phyloP scores from a whole-genome alignment of 768 basidiomycete genomes.

The Hemileccinum rubropunctum region DNA sequence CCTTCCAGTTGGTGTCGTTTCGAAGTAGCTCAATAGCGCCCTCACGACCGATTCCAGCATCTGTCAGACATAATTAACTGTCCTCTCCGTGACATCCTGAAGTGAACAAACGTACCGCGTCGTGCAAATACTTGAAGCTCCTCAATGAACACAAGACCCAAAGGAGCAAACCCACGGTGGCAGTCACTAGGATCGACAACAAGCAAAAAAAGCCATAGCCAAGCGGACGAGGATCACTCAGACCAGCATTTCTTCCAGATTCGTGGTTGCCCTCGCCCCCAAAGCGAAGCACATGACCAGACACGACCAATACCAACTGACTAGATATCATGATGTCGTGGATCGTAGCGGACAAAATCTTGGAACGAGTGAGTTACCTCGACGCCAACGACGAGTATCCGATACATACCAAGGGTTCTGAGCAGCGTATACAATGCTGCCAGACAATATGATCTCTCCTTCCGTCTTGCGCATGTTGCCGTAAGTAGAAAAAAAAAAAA shows the following conservation, averaged over 20 bases:
- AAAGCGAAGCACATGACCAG: slow-evolving; percentile 64
- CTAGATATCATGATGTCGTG: slow-evolving; percentile 63
- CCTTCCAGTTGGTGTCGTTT: slow-evolving; percentile 84
- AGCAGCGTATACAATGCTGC: slow-evolving; percentile 77
- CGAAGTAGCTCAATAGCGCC: slow-evolving; percentile 87
- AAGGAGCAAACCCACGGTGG: slow-evolving; percentile 58
- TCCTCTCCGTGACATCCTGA: neutral
- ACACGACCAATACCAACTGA: slow-evolving; percentile 59
- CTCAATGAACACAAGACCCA: slow-evolving; percentile 76
- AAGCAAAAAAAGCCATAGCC: slow-evolving; percentile 70
- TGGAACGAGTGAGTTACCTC: slow-evolving; percentile 20
- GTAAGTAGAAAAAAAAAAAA: no score
- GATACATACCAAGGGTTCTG: slow-evolving; percentile 76
- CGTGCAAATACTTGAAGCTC: slow-evolving; percentile 74
- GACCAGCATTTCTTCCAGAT: slow-evolving; percentile 53
- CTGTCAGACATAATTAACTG: slow-evolving; percentile 33
- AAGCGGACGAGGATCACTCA: slow-evolving; percentile 53
- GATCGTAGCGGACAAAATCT: slow-evolving; percentile 84
- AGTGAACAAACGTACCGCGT: slow-evolving; percentile 47
- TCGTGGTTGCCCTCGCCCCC: slow-evolving; percentile 81
- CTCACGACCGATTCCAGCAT: slow-evolving; percentile 80
- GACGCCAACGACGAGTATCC: neutral
- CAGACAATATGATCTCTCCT: slow-evolving; percentile 67
- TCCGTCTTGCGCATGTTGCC: slow-evolving; percentile 82
- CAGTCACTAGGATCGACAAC: slow-evolving; percentile 51